These are phyloP conservation scores for Calonectria montana DNA, from an alignment of 2,329 filamentous ascomycete species.

Conservation along the genomic window DNA sequence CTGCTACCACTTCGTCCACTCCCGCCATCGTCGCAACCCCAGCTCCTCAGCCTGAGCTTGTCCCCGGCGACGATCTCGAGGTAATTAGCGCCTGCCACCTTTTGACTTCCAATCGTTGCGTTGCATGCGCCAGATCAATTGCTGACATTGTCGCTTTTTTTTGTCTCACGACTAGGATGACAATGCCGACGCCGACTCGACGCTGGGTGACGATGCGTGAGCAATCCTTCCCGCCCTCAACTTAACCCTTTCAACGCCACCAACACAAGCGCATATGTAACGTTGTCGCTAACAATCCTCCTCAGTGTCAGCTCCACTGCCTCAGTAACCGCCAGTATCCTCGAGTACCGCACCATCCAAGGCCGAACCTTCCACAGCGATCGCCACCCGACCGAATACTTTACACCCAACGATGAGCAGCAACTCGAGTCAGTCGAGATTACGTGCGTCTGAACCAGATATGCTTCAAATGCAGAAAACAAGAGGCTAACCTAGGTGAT, in stretches of 20 bases:
- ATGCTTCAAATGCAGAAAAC: not conserved
- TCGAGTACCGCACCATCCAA: constrained; percentile 27
- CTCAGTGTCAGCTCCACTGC: constrained; percentile 20
- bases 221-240: not conserved
- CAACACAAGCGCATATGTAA: not conserved
- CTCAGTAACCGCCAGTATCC: constrained; percentile 23
- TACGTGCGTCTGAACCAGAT: constrained; percentile 8
- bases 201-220: constrained; percentile 37
- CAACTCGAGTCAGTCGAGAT: constrained; percentile 25
- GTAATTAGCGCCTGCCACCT: constrained; percentile 3
- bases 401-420: constrained; percentile 26
- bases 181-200: constrained; percentile 33
- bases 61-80: constrained; percentile 34
- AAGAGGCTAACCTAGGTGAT: not conserved
- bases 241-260: not conserved
- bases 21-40: constrained; percentile 15
- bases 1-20: constrained; percentile 2
- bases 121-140: not conserved
- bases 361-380: constrained; percentile 27
- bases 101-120: not conserved
- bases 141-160: not conserved
- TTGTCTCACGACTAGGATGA: constrained; percentile 22
- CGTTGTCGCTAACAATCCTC: not conserved
- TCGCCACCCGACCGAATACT: constrained; percentile 28
- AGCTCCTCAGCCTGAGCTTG: constrained; percentile 32